Percentiles rank a stretch among this genome's conserved stretches.
Conservation (phyloP, 768 basidiomycete species). For the Rhizopogon sp. region DNA sequence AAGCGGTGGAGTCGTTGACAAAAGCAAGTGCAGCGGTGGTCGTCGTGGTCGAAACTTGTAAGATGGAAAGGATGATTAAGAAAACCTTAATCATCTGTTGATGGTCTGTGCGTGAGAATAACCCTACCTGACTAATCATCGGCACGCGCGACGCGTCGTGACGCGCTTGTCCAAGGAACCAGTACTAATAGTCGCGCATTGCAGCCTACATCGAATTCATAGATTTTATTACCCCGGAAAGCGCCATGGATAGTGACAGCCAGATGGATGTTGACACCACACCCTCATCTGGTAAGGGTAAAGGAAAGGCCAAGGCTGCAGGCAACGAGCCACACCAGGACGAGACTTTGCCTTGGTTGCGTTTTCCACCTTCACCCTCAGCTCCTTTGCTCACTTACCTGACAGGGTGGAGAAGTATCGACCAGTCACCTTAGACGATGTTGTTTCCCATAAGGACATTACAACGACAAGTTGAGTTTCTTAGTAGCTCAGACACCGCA, state of each 20-base stretch:
- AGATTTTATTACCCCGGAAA: background rate
- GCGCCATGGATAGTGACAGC: slow-evolving; percentile 53
- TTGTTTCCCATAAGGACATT: slow-evolving; percentile 96
- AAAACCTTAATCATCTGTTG: slow-evolving; percentile 30
- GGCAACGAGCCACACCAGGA: slow-evolving; percentile 38
- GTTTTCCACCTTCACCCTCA: slow-evolving; percentile 1
- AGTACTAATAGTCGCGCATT: background rate
- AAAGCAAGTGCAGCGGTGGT: slow-evolving; percentile 57
- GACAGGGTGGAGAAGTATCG: slow-evolving; percentile 97
- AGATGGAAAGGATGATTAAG: slow-evolving; percentile 15
- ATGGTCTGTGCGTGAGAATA: slow-evolving; percentile 40
- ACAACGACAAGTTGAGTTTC: slow-evolving; percentile 72
- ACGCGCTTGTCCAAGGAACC: slow-evolving; percentile 8
- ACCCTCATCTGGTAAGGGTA: slow-evolving; percentile 27
- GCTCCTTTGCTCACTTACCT: slow-evolving; percentile 3
- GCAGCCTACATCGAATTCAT: background rate
- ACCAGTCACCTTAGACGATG: slow-evolving; percentile 85
- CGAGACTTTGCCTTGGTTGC: slow-evolving; percentile 84
- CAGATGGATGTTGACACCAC: slow-evolving; percentile 41
- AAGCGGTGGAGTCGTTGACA: slow-evolving; percentile 92
- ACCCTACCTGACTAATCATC: slow-evolving; percentile 14
- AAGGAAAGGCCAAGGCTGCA: slow-evolving; percentile 68
- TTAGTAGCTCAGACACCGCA: background rate
- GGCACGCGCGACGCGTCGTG: slow-evolving; percentile 12
- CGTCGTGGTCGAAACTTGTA: slow-evolving; percentile 4